Percentiles rank a stretch among this genome's conserved stretches.
Evolutionary conservation across 2,329 filamentous ascomycete genomes (phyloP).

Genomic region (Ilyonectria destructans): DNA sequence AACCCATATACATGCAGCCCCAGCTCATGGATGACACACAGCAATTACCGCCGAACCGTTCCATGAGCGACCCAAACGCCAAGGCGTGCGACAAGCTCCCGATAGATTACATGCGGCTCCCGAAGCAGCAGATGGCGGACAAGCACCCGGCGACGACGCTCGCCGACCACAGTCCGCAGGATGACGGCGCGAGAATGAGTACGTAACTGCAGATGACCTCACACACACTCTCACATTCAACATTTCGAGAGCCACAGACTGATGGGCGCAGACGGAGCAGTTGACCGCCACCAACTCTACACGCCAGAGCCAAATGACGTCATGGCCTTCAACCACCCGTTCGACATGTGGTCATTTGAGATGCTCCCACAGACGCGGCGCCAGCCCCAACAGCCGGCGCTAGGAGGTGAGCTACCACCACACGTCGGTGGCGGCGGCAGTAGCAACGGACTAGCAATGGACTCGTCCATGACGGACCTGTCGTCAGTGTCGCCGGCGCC

Average conservation of each 20-base stretch:
- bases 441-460: constrained; percentile 5
- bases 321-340: constrained; percentile 16
- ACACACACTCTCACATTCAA: not conserved
- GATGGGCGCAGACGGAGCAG: not conserved
- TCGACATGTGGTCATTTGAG: constrained; percentile 20
- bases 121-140: constrained; percentile 11
- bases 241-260: not conserved
- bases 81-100: constrained; percentile 1
- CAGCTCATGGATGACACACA: constrained; percentile 14
- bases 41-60: constrained; percentile 6
- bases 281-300: constrained; percentile 18
- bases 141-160: constrained; percentile 7
- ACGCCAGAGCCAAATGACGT: constrained; percentile 16
- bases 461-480: constrained; percentile 18
- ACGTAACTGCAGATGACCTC: not conserved
- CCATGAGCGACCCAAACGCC: constrained; percentile 9
- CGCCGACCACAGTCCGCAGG: constrained; percentile 6
- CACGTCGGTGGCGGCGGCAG: constrained; percentile 9
- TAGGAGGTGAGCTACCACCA: constrained; percentile 10
- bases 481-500: constrained; percentile 20
- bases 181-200: constrained; percentile 18
- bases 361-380: constrained; percentile 16
- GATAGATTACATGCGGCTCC: constrained; percentile 8
- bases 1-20: constrained; percentile 10
- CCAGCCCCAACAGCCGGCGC: constrained; percentile 8